Percentiles rank a stretch among this genome's conserved stretches.
Evolutionary conservation across 1,284 basidiomycete species (phyloP).

Genomic region (Rugosomyces carneus): DNA sequence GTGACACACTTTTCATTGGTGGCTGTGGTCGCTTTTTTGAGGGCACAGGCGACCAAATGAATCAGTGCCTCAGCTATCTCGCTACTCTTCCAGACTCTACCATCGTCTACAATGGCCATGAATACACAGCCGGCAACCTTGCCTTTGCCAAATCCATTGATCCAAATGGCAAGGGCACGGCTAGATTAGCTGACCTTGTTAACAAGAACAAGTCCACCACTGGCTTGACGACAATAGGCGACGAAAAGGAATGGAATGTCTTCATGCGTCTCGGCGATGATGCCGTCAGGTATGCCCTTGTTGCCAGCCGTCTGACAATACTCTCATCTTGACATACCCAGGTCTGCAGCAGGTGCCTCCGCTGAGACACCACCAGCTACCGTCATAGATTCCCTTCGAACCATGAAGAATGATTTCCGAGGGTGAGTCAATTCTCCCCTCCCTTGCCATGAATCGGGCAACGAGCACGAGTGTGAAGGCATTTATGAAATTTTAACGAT

Average conservation of each 20-base stretch:
- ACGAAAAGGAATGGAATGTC: slow-evolving; percentile 84
- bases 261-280: slow-evolving; percentile 68
- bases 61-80: slow-evolving; percentile 71
- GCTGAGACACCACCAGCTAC: slow-evolving; percentile 41
- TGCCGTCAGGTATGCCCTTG: slow-evolving; percentile 47
- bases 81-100: slow-evolving; percentile 77
- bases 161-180: slow-evolving; percentile 52
- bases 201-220: slow-evolving; percentile 54
- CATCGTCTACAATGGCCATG: slow-evolving; percentile 87
- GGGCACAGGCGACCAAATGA: slow-evolving; percentile 85
- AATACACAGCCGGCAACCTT: slow-evolving; percentile 74
- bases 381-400: slow-evolving; percentile 71
- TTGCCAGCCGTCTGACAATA: slow-evolving; percentile 3
- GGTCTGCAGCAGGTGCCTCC: slow-evolving; percentile 27
- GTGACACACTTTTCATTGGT: slow-evolving; percentile 92
- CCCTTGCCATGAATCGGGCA: background rate
- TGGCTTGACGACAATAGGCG: slow-evolving; percentile 76
- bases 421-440: slow-evolving; percentile 32
- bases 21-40: slow-evolving; percentile 99
- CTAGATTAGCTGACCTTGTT: slow-evolving; percentile 48
- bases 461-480: background rate
- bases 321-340: slow-evolving; percentile 3
- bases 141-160: slow-evolving; percentile 66
- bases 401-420: slow-evolving; percentile 79
- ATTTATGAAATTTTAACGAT: background rate